Evolutionary conservation across 2,329 filamentous ascomycete genomes (phyloP), one percentile per base, ranked within the genome.

Genomic region (Colletotrichum chlorophyti): DNA sequence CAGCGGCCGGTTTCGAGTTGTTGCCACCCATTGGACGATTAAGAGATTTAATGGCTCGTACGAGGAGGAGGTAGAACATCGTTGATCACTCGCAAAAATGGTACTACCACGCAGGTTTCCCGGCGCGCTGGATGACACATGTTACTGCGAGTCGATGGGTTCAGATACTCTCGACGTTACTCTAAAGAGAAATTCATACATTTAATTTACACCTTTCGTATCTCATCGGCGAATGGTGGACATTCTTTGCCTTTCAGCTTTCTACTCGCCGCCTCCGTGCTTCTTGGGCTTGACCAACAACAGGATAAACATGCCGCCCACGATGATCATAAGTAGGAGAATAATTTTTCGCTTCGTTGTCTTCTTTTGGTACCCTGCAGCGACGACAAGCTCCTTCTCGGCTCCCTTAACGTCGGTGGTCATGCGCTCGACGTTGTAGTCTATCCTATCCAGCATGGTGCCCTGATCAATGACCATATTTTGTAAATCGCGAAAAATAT

Each of bases 351-450:
- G 83, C 77, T 97, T 99, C 19, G 91, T 93, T 48, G 89, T 90
- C 70, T 87, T 89, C 72, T 86, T 88, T 78, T 99, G 95, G 69
- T 98, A 98, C 15, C 90, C 90, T 5, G 90, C 93, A 12, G 95
- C 90, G 54, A 96, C 87, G 62, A 87, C 92, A 52, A 99, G 83
- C 76, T 99, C 95, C 72, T 94, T 95, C 62, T 97, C 91, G 3
- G 95, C 95, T 17, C 84, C 91, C 71, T 97, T 96, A 58, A 99
- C 92, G 68, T 98, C 93, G 17, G 87, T 88, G n/a, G 88, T 86
- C 91, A 98, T 97, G 61, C 89, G 85, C 76, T 99, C 95, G 50
- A 99, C 93, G 68, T 99, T 99, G 77, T 97, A 99, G 74, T 99
- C 96, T 67, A 96, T 96, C 68, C 95, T 89, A 74, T 96, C 93